Evolutionary conservation across 805 yeast species (phyloP).

Genomic region (Metschnikowia colocasiae): DNA sequence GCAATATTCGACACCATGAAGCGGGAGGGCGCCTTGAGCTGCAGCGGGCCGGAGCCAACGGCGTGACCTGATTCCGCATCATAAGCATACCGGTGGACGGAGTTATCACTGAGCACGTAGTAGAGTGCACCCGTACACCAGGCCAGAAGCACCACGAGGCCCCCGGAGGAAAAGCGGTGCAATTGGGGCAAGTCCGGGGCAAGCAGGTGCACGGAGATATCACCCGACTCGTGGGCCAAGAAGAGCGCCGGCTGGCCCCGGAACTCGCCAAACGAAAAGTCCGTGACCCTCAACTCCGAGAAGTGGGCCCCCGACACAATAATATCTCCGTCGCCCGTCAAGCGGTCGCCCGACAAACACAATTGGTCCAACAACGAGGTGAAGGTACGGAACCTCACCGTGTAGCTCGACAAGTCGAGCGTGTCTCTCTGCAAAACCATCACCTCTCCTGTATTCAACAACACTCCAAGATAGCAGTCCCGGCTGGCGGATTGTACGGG

Average conservation of each 20-base stretch:
- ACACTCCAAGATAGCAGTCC: conserved; percentile 30
- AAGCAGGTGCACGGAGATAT: conserved; percentile 17
- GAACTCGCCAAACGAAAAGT: conserved; percentile 25
- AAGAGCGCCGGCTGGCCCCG: conserved; percentile 8
- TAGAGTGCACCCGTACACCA: conserved; percentile 8
- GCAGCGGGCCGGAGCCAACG: neutral
- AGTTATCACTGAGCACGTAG: conserved; percentile 18
- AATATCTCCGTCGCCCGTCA: conserved; percentile 21
- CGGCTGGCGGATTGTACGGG: conserved; percentile 21
- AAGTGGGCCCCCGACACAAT: conserved; percentile 20
- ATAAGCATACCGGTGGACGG: conserved; percentile 13
- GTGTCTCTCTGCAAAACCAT: conserved; percentile 28
- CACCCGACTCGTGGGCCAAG: conserved; percentile 18
- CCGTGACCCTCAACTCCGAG: conserved; percentile 23
- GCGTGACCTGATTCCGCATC: neutral
- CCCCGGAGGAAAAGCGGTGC: conserved; percentile 4
- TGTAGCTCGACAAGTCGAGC: conserved; percentile 22
- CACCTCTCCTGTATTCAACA: conserved; percentile 38
- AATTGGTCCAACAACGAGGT: conserved; percentile 24
- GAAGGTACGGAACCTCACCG: conserved; percentile 26
- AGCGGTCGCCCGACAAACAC: conserved; percentile 15
- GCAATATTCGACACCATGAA: conserved; percentile 15
- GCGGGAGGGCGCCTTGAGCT: conserved; percentile 10
- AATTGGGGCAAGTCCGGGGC: conserved; percentile 8
- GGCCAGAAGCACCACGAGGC: conserved; percentile 20